Evolutionary conservation across 1,284 basidiomycete genomes (phyloP), one percentile per base, ranked within the genome.

Genomic region (Schizophyllum commune): DNA sequence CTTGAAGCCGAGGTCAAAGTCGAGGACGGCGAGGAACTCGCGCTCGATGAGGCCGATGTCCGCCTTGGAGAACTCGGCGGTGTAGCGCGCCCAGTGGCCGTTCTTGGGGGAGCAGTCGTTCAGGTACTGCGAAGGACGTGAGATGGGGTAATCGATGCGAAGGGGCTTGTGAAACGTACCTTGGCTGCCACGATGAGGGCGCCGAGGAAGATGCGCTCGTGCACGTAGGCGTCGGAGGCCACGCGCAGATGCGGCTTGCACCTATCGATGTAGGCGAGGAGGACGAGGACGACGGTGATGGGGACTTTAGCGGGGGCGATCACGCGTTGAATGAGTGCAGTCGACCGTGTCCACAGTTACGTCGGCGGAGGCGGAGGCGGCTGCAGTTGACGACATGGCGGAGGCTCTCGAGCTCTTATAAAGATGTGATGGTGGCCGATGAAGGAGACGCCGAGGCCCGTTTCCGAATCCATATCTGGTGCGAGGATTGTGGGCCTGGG

Each of bases 61-160:
- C 19, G 81, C 77, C 65, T 82, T 83, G 62, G 83, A 83, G 62
- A 85, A 84, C 17, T 84, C 79, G 33, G 83, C 82, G 0, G 83
- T 84, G 70, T 82, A 84, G 7, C 82, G 69, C 5, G 82, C 81
- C 83, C 83, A 85, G 71, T 84, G 83, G 1, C 81, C 70, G 70
- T 84, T 84, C 72, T 83, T 84, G 19, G 85, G 74, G 0, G 83
- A 82, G 27, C 79, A 81, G 65, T 84, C 83, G 62, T 85, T 82
- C 22, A 77, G 69, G 66, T 84, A 85, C 82, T 83, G 61, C 13
- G 58, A 56, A 55, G 69, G 63, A 1, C 51, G 22, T 61, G 55
- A 39, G 57, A 68, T 6, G 22, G 21, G 5, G 54, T 27, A 27
- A 61, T 33, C 55, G 64, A 65, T 56, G 21, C 32, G 27, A 59